Base-by-base conservation (phyloP, 805 yeast genomes). In the Jamesozyma gamospora region DNA sequence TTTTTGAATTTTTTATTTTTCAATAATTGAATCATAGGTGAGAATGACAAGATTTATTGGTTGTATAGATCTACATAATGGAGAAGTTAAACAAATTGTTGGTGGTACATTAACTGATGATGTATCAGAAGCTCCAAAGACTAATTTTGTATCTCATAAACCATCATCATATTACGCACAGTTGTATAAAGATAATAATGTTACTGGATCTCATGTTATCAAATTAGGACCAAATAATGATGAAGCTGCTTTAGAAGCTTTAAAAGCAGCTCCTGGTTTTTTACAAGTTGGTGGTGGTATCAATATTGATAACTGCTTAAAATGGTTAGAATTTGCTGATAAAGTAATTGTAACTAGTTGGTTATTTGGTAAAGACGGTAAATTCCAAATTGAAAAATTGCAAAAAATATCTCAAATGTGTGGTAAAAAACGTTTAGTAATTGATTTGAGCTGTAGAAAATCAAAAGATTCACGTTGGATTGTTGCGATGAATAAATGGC, bases 401-500 rank as follows among this genome's bases (percentile, higher is more conserved):
- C 51, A 62, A 21, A 49, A 55, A 12, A 53, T 92, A 14, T 72
- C 71, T 13, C 36, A 52, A 0, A 45, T 69, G 16, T 79, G 90
- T 15, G 95, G 95, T 0, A 74, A 70, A 13, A 67, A 68, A 3
- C 65, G 72, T 33, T 62, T 92, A n/a, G 88, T 92, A 8, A 79
- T 92, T 32, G 98, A 92, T 58, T 69, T 92, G 52, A 85, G 95
- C 57, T 90, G 97, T 59, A 72, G 94, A 43, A 61, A 65, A 14
- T 55, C 53, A 5, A 49, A 41, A 7, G 50, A 46, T 17, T 40
- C 41, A 8, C 49, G 42, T 35, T 92, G 98, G 98, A 72, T 81
- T 28, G 98, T 92, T n/a, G 96, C 97, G 2, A 92, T 87, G 77
- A 88, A 92, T 63, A 82, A 87, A 61, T 92, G 99, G 99, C 96